Conservation (phyloP, 345 rosid species). For the Garcia nutans region DNA sequence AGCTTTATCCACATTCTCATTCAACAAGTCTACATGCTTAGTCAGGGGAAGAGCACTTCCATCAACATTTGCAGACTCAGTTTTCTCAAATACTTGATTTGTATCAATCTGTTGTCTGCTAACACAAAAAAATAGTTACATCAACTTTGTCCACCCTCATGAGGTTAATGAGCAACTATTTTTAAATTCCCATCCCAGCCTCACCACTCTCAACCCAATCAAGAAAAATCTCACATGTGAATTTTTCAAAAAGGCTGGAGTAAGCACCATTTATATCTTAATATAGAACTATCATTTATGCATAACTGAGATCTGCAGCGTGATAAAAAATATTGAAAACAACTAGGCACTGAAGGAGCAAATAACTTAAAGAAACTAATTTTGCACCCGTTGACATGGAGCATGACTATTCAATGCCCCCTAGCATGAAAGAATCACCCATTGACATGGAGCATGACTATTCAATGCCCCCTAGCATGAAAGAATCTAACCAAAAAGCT, state of each 20-base stretch:
- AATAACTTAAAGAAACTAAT: too few relatives aligned
- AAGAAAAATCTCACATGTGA: background rate
- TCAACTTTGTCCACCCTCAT: background rate
- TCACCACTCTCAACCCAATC: too few relatives aligned
- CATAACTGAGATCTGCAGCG: background rate
- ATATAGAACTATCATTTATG: background rate
- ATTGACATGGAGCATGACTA: too few relatives aligned
- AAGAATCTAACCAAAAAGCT: background rate
- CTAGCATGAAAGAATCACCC: background rate
- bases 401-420: background rate
- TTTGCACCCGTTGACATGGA: too few relatives aligned
- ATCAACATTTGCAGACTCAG: conserved; percentile 42
- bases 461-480: too few relatives aligned
- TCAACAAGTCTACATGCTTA: conserved; percentile 63
- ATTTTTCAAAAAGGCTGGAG: background rate
- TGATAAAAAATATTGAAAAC: too few relatives aligned
- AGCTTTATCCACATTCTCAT: conserved; percentile 82
- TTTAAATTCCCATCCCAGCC: background rate
- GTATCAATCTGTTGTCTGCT: conserved; percentile 77
- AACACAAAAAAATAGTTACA: conserved; percentile 1
- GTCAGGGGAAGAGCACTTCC: conserved; percentile 49
- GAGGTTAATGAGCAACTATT: background rate
- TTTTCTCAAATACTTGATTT: conserved; percentile 75
- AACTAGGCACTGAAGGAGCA: too few relatives aligned
- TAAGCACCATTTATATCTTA: background rate